A percentile compares a stretch with the other conserved stretches of the same genome.
phyloP scores from a whole-genome alignment of 352 stramenopile genomes.

The Phytophthora boehmeriae region DNA sequence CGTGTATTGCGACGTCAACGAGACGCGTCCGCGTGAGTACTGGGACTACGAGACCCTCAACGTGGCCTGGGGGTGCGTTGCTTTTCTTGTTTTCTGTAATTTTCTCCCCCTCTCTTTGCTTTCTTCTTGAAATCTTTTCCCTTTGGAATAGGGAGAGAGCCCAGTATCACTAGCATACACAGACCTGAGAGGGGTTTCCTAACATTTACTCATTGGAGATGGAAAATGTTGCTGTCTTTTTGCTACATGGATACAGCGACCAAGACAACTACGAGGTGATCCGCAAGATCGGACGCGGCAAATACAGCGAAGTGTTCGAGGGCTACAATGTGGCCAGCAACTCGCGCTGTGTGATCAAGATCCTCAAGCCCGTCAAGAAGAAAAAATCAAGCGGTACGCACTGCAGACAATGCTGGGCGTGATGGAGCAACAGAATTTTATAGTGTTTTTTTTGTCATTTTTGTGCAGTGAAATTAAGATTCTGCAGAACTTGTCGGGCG shows the following conservation, averaged over 20 bases:
- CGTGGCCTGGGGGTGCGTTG: conserved; percentile 93
- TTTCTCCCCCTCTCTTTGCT: background rate
- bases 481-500: conserved; percentile 98
- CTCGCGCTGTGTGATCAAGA: conserved; percentile 99
- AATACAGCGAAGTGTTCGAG: conserved; percentile 99
- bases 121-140: conserved; percentile 31
- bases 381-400: conserved; percentile 98
- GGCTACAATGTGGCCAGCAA: conserved; percentile 98
- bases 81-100: background rate
- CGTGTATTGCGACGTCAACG: conserved; percentile 95
- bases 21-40: conserved; percentile 97
- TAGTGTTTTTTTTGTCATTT: conserved; percentile 3
- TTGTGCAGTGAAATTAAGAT: conserved; percentile 98
- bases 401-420: background rate
- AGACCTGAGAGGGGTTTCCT: background rate
- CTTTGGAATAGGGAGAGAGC: conserved; percentile 4
- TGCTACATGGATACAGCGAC: conserved; percentile 61
- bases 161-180: background rate
- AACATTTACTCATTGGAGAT: conserved; percentile 14
- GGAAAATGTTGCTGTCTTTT: conserved; percentile 3
- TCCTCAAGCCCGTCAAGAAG: conserved; percentile 99
- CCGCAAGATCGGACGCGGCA: conserved; percentile 98
- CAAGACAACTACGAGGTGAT: conserved; percentile 99
- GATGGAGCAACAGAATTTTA: conserved; percentile 14
- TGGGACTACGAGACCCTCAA: conserved; percentile 99